Conservation (phyloP, 257 asterid genomes). For the Plantago elongata region DNA sequence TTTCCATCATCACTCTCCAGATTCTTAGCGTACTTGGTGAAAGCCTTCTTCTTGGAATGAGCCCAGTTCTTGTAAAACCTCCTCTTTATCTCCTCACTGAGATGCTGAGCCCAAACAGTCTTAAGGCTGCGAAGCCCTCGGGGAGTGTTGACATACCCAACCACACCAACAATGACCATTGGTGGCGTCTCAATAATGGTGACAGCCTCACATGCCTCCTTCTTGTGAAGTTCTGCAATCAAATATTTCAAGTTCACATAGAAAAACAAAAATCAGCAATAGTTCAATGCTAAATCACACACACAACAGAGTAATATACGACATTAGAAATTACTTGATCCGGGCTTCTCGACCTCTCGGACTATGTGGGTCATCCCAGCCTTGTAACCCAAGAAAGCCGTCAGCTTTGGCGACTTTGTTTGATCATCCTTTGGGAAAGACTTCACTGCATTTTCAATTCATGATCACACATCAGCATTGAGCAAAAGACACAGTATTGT, state of each 20-base stretch:
- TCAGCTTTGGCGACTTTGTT: constrained; percentile 45
- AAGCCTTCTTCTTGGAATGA: constrained; percentile 68
- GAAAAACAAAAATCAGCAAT: neutral
- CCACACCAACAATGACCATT: constrained; percentile 60
- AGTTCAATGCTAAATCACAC: neutral
- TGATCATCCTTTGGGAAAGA: constrained; percentile 64
- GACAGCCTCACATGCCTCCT: constrained; percentile 63
- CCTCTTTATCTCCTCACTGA: constrained; percentile 56
- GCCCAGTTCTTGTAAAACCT: constrained; percentile 69
- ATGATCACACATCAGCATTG: too few species aligned
- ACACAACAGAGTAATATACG: neutral
- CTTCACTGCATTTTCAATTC: constrained; percentile 43
- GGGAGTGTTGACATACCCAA: constrained; percentile 58
- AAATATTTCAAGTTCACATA: neutral
- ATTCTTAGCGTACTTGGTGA: constrained; percentile 40
- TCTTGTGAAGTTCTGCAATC: constrained; percentile 53
- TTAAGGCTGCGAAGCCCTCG: constrained; percentile 60
- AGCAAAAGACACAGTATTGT: too few species aligned
- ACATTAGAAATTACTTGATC: constrained; percentile 38
- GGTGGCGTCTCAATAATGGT: constrained; percentile 56
- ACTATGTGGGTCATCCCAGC: constrained; percentile 70
- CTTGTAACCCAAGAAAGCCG: constrained; percentile 55
- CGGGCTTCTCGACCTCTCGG: constrained; percentile 58
- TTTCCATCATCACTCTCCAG: constrained; percentile 56
- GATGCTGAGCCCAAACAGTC: constrained; percentile 66